These are phyloP conservation scores for Akanthomyces muscarius DNA, from an alignment of 2,329 filamentous ascomycete genomes.

Conservation along the genomic window DNA sequence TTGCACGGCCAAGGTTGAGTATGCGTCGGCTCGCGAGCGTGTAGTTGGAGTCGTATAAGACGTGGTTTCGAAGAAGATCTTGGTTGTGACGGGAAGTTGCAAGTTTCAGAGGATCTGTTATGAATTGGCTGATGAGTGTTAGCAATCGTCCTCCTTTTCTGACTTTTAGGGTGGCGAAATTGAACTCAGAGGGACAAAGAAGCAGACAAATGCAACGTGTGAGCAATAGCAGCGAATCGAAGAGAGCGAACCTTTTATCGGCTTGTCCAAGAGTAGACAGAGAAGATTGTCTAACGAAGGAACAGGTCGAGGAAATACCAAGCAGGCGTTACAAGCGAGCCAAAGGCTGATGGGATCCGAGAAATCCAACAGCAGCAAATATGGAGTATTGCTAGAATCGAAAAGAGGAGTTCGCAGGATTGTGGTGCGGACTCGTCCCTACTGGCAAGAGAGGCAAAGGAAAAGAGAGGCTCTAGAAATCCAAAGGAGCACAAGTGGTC, in stretches of 20 bases:
- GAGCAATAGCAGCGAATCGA: neutral
- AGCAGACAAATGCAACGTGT: neutral
- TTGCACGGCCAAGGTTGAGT: conserved; percentile 20
- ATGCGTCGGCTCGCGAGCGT: neutral
- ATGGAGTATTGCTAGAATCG: conserved; percentile 3
- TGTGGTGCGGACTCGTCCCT: conserved; percentile 6
- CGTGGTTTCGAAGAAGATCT: neutral
- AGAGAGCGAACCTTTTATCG: conserved; percentile 8
- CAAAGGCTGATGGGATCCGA: neutral
- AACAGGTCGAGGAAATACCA: neutral
- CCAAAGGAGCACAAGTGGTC: neutral
- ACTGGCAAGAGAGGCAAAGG: conserved; percentile 12
- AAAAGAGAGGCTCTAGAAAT: conserved; percentile 6
- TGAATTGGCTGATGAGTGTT: neutral
- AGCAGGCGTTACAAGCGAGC: conserved; percentile 11
- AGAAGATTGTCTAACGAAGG: neutral
- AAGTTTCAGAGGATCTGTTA: neutral
- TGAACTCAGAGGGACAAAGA: neutral
- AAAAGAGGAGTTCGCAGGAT: conserved; percentile 2
- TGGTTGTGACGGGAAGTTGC: neutral
- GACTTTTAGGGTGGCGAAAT: neutral
- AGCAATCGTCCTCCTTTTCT: neutral
- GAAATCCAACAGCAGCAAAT: conserved; percentile 2
- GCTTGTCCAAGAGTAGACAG: neutral
- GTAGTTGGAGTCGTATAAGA: neutral